Conservation (phyloP, 2,329 filamentous ascomycete species). For the Albifimbria verrucaria region DNA sequence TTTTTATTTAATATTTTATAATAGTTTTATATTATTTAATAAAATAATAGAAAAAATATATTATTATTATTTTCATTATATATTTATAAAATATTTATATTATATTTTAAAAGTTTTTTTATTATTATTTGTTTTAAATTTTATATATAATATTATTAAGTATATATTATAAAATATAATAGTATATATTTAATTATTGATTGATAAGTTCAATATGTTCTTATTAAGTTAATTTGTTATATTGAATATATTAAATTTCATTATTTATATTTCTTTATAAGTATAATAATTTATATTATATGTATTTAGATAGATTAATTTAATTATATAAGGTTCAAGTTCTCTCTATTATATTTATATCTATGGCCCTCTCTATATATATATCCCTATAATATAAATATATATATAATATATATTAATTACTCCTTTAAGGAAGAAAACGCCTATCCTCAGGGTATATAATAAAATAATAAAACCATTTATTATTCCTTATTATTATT, state of each 20-base stretch:
- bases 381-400: conserved; percentile 1
- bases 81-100: neutral
- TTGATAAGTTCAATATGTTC: neutral
- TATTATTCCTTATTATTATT: neutral
- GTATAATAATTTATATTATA: neutral
- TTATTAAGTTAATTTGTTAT: neutral
- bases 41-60: conserved; percentile 1
- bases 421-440: neutral
- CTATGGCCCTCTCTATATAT: neutral
- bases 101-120: neutral
- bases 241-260: neutral
- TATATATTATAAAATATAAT: neutral
- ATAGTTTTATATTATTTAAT: conserved; percentile 1
- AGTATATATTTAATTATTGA: neutral
- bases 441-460: neutral
- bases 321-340: neutral
- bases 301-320: neutral
- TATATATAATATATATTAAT: neutral
- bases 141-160: neutral
- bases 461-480: neutral
- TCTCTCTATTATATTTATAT: neutral
- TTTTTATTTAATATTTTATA: conserved; percentile 1
- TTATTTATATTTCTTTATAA: neutral
- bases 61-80: neutral
- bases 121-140: neutral